Conservation (phyloP, 805 yeast genomes). For the Yamadazyma tumulicola region DNA sequence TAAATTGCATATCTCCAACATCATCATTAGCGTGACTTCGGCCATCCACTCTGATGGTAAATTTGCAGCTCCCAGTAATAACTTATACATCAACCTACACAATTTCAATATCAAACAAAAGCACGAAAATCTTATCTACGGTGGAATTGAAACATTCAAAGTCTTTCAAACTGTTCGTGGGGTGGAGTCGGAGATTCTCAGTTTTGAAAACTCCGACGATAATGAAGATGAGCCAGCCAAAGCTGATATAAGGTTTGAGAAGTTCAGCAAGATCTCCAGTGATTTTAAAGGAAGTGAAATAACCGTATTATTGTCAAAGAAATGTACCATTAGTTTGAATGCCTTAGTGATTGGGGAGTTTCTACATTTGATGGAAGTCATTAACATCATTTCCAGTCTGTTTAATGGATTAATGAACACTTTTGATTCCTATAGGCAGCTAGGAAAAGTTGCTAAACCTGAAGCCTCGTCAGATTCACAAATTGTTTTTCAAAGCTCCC, state of each 20-base stretch:
- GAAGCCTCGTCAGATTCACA: slow-evolving; percentile 13
- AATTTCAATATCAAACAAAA: slow-evolving; percentile 43
- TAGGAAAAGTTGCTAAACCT: not conserved
- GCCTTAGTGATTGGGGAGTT: slow-evolving; percentile 2
- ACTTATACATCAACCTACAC: slow-evolving; percentile 19
- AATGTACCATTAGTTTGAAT: slow-evolving; percentile 9
- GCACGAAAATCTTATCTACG: slow-evolving; percentile 40
- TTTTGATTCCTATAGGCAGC: slow-evolving; percentile 4
- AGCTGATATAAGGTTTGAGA: slow-evolving; percentile 55
- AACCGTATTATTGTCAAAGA: slow-evolving; percentile 13
- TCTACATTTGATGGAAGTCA: slow-evolving; percentile 1
- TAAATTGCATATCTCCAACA: slow-evolving; percentile 31
- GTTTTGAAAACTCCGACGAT: slow-evolving; percentile 14
- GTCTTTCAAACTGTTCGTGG: slow-evolving; percentile 20
- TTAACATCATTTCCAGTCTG: not conserved
- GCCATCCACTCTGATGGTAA: slow-evolving; percentile 40
- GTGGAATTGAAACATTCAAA: slow-evolving; percentile 41
- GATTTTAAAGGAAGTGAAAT: slow-evolving; percentile 11
- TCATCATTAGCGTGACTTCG: slow-evolving; percentile 45
- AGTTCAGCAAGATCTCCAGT: slow-evolving; percentile 20
- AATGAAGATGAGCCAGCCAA: slow-evolving; percentile 14
- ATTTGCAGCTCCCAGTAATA: slow-evolving; percentile 34
- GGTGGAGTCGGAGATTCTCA: slow-evolving; percentile 21
- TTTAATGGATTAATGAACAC: slow-evolving; percentile 2
- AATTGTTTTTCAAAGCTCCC: slow-evolving; percentile 39